A percentile compares a stretch with the other conserved stretches of the same genome.
Conservation (phyloP, 1,284 basidiomycete species). For the Uromyces viciae-fabae region DNA sequence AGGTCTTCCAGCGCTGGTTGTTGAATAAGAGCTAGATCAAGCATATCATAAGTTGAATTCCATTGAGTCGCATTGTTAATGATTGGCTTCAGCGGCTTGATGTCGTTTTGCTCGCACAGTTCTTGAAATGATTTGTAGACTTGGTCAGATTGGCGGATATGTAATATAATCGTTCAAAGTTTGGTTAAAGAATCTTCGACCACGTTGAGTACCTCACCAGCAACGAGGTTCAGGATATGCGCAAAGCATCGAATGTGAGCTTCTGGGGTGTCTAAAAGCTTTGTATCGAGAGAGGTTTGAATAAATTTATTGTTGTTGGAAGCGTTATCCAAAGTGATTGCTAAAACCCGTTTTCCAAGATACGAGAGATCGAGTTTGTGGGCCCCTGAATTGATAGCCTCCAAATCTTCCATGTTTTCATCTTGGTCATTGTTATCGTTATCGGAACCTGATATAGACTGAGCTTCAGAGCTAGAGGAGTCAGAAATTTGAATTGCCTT, state of each 20-base stretch:
- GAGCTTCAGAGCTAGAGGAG: no score
- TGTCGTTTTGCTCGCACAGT: background rate
- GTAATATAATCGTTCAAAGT: background rate
- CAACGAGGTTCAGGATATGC: background rate
- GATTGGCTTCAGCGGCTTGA: background rate
- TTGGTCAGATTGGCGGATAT: background rate
- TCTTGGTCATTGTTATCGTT: no score
- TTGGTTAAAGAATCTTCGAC: background rate
- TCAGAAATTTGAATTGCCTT: background rate
- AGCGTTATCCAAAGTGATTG: conserved; percentile 1
- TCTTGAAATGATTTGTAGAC: background rate
- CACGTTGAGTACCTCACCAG: background rate
- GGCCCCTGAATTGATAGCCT: background rate
- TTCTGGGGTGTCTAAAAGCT: background rate
- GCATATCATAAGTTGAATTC: background rate
- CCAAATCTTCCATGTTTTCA: no score
- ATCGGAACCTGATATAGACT: no score
- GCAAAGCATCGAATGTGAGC: background rate
- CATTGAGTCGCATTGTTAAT: background rate
- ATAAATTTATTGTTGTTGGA: background rate
- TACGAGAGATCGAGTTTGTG: background rate
- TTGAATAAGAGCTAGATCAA: conserved; percentile 5
- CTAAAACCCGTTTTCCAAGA: background rate
- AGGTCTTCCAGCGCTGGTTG: background rate
- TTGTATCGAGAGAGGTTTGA: background rate